phyloP scores from a whole-genome alignment of 2,329 filamentous ascomycete species.

The Magnaporthiopsis incrustans region DNA sequence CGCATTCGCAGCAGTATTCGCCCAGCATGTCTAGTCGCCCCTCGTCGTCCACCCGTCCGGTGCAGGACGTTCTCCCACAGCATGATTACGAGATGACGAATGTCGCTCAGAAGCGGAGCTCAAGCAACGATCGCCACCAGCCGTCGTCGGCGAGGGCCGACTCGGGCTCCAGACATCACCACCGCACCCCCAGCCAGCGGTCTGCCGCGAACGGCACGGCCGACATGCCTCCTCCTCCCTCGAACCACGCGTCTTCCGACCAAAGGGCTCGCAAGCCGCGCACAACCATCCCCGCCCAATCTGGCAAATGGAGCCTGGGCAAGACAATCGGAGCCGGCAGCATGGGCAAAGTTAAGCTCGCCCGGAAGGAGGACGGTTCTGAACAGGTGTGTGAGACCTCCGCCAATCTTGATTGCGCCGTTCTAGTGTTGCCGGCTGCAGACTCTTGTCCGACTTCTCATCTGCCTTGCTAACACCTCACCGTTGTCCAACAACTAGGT shows the following conservation, averaged over 20 bases:
- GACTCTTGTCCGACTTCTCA: not conserved
- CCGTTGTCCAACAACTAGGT: constrained; percentile 46
- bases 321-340: constrained; percentile 97
- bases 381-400: constrained; percentile 62
- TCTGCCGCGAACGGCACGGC: constrained; percentile 26
- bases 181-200: constrained; percentile 39
- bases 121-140: constrained; percentile 52
- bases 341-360: constrained; percentile 98
- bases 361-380: constrained; percentile 78
- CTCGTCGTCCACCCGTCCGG: constrained; percentile 33
- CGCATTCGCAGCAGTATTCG: constrained; percentile 19
- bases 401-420: not conserved
- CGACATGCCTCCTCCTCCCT: constrained; percentile 9
- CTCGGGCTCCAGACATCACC: constrained; percentile 39
- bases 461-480: not conserved
- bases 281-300: constrained; percentile 82
- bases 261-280: constrained; percentile 47
- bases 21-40: constrained; percentile 12
- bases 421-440: not conserved
- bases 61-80: constrained; percentile 40
- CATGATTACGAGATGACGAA: constrained; percentile 68
- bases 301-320: constrained; percentile 88
- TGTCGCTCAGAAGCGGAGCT: constrained; percentile 57
- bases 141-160: constrained; percentile 44
- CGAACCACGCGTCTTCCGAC: constrained; percentile 30